Evolutionary conservation across 1,139 yeast species (phyloP).

Genomic region (Pichia sp.): DNA sequence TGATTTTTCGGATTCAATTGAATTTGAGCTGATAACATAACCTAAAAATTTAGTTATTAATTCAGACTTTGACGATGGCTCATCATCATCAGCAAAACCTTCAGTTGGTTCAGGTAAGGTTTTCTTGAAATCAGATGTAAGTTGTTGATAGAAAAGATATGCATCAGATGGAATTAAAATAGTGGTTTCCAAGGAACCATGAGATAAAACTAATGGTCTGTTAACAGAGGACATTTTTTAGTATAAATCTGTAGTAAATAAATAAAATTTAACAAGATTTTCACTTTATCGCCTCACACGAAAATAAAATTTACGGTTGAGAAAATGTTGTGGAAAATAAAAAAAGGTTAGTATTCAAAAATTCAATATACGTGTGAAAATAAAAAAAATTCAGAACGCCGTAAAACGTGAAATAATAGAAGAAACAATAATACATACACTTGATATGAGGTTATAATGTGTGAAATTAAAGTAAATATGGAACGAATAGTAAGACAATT

Average conservation of each 20-base stretch:
- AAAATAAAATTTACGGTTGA: neutral
- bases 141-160: constrained; percentile 76
- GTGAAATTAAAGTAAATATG: neutral
- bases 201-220: constrained; percentile 76
- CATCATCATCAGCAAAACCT: constrained; percentile 79
- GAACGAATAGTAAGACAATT: neutral
- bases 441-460: neutral
- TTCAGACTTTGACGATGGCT: constrained; percentile 85
- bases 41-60: constrained; percentile 81
- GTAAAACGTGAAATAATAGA: neutral
- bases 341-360: neutral
- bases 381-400: neutral
- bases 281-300: neutral
- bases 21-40: constrained; percentile 46
- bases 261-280: neutral
- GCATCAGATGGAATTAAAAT: constrained; percentile 78
- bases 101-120: constrained; percentile 77
- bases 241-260: neutral
- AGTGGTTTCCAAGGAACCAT: constrained; percentile 85
- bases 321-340: neutral
- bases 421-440: neutral
- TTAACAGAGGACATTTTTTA: constrained; percentile 21
- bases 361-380: neutral
- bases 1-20: constrained; percentile 28
- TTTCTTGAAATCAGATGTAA: constrained; percentile 78